Evolutionary conservation across 768 basidiomycete genomes (phyloP).

Genomic region (Tricholoma terreum): DNA sequence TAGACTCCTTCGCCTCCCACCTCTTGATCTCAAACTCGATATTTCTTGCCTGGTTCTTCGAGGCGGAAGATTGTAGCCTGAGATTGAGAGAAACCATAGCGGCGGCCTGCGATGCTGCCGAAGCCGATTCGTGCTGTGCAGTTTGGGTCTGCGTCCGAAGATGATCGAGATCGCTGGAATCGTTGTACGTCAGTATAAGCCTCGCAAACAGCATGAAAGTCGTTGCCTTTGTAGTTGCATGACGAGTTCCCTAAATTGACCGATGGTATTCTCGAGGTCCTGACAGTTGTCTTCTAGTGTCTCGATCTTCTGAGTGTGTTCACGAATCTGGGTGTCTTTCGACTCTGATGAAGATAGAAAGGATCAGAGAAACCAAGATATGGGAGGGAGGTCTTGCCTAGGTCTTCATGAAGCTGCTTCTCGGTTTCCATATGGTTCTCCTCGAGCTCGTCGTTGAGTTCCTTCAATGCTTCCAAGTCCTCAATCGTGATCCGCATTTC

Average conservation of each 20-base stretch:
- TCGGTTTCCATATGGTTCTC: constrained; percentile 95
- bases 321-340: constrained; percentile 69
- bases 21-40: constrained; percentile 88
- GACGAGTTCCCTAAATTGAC: constrained; percentile 92
- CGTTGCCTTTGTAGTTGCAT: constrained; percentile 72
- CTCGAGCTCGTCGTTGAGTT: constrained; percentile 95
- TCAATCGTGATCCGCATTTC: constrained; percentile 96
- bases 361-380: neutral
- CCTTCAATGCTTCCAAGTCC: constrained; percentile 93
- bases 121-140: constrained; percentile 78
- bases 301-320: constrained; percentile 61
- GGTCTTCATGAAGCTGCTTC: constrained; percentile 83
- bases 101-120: constrained; percentile 84
- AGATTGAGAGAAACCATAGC: constrained; percentile 93
- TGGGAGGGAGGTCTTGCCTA: constrained; percentile 53
- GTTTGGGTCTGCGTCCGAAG: constrained; percentile 84
- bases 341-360: constrained; percentile 40
- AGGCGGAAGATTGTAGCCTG: constrained; percentile 87
- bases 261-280: constrained; percentile 86
- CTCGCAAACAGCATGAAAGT: constrained; percentile 1
- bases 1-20: constrained; percentile 79
- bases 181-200: constrained; percentile 1
- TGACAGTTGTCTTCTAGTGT: constrained; percentile 73
- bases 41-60: constrained; percentile 85
- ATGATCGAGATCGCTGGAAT: constrained; percentile 75